A percentile compares a stretch with the other conserved stretches of the same genome.
phyloP scores from a whole-genome alignment of 129 eudicot species.

The Ambrosia artemisiifolia region DNA sequence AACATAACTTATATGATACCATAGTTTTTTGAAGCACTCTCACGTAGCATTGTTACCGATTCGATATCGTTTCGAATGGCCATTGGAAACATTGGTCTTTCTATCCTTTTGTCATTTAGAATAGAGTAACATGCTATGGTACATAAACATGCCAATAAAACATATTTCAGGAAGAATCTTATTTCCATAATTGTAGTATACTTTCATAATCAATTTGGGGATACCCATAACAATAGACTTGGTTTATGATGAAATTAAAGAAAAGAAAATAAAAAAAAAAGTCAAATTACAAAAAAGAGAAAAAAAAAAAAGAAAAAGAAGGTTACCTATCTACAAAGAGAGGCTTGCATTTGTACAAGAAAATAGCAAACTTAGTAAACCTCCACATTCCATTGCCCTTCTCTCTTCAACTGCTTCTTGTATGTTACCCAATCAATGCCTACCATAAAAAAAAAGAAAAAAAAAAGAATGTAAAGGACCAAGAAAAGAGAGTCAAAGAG shows the following conservation, averaged over 20 bases:
- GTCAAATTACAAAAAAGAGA: conserved; percentile 26
- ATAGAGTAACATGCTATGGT: neutral
- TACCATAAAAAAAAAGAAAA: conserved; percentile 18
- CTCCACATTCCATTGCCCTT: conserved; percentile 98
- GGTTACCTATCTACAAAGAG: conserved; percentile 63
- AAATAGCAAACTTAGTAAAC: conserved; percentile 64
- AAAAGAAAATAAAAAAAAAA: neutral
- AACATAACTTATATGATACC: neutral
- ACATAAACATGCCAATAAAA: conserved; percentile 13
- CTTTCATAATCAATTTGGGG: conserved; percentile 33
- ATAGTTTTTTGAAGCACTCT: conserved; percentile 15
- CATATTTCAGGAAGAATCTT: conserved; percentile 21
- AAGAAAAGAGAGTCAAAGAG: conserved; percentile 4
- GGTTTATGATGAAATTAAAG: neutral
- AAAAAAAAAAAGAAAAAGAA: too few relatives aligned
- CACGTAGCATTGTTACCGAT: neutral
- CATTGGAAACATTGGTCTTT: conserved; percentile 15
- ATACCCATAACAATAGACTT: conserved; percentile 28
- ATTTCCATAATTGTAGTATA: conserved; percentile 30
- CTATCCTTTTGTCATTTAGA: conserved; percentile 3
- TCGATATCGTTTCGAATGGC: conserved; percentile 11
- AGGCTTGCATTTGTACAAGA: conserved; percentile 53
- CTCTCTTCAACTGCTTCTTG: conserved; percentile 84
- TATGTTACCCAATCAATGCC: conserved; percentile 82
- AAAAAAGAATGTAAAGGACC: conserved; percentile 10